Base-by-base conservation (phyloP, 441 rosid species). In the California macrophylla region DNA sequence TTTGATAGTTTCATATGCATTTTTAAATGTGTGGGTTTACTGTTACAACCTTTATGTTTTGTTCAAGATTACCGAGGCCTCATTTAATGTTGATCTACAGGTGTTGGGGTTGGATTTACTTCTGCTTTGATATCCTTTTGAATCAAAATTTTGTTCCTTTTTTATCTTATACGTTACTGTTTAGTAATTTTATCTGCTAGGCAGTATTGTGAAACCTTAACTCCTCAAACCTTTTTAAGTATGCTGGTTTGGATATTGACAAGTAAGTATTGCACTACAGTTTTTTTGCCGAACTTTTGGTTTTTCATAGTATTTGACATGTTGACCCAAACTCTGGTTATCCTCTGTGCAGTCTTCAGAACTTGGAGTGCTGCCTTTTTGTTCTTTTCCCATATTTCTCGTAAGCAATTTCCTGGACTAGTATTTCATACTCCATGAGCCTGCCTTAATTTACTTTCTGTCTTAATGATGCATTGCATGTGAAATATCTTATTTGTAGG, bases 341-440 rank as follows among this genome's bases (percentile, higher is more conserved):
- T 21, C 62, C 62, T 56, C 36, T 71, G 56, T 78, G 73, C 92
- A 94, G 99, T 77, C 95, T 92, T 81, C 99, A 94, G 80, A 94
- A 94, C 81, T 75, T 94, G 85, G 99, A 56, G 82, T 87, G 97
- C 88, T 94, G 99, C 81, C 99, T 94, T 73, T 85, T 94, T 45
- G 99, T 94, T 66, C 94, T 94, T 71, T 94, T 94, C 71, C 99
- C 99, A 61, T 94, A 94, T 84, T 94, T 94, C 84, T 94, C 96
- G 99, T 94, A 85, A 87, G 96, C 72, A 76, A 69, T 67, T 67
- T 69, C 69, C 29, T 25, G 28, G 62, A 28, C 71, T 26, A 24
- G 69, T 68, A 30, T 16, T 34, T 68, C 26, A 66, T 34, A 40
- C 66, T 26, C 74, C 3, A 71, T 66, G 66, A 63, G 24, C 12